phyloP scores from a whole-genome alignment of 2,329 filamentous ascomycete species.

The Microsporum canis region DNA sequence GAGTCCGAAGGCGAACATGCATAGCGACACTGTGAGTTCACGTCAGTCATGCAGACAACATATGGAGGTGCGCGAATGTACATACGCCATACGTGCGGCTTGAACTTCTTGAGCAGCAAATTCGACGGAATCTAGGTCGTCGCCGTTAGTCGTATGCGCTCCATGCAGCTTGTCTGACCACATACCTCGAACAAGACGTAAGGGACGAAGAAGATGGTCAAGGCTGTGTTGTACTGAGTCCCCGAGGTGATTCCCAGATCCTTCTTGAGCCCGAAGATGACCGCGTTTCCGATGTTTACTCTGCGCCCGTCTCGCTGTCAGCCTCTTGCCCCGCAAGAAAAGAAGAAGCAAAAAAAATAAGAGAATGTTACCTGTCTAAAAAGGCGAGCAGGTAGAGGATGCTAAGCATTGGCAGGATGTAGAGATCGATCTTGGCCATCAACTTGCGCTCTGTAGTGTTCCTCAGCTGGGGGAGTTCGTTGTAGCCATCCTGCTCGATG shows the following conservation, averaged over 20 bases:
- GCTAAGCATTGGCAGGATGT: slow-evolving; percentile 60
- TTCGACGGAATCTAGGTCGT: slow-evolving; percentile 56
- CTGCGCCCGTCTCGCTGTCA: slow-evolving; percentile 24
- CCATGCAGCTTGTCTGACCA: slow-evolving; percentile 41
- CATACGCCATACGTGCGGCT: slow-evolving; percentile 54
- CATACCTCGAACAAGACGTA: slow-evolving; percentile 47
- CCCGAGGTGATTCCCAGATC: slow-evolving; percentile 49
- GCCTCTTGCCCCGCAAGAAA: not conserved
- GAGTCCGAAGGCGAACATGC: slow-evolving; percentile 77
- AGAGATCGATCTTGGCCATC: slow-evolving; percentile 58
- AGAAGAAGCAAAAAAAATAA: not conserved
- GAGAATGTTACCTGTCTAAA: slow-evolving; percentile 39
- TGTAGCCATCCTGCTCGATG: slow-evolving; percentile 5
- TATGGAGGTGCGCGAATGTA: slow-evolving; percentile 8
- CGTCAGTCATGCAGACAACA: not conserved
- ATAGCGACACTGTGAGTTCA: slow-evolving; percentile 46
- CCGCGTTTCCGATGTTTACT: slow-evolving; percentile 71
- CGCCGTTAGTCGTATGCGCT: not conserved
- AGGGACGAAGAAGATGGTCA: slow-evolving; percentile 73
- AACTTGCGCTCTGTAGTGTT: slow-evolving; percentile 48
- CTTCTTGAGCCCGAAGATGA: slow-evolving; percentile 50
- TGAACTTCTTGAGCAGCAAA: slow-evolving; percentile 57
- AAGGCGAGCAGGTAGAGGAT: slow-evolving; percentile 62
- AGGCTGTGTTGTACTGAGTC: slow-evolving; percentile 58
- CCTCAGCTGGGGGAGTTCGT: slow-evolving; percentile 17